Percentiles rank a stretch among this genome's conserved stretches.
phyloP scores from a whole-genome alignment of 768 basidiomycete species.

The Psilocybe tampanensis region DNA sequence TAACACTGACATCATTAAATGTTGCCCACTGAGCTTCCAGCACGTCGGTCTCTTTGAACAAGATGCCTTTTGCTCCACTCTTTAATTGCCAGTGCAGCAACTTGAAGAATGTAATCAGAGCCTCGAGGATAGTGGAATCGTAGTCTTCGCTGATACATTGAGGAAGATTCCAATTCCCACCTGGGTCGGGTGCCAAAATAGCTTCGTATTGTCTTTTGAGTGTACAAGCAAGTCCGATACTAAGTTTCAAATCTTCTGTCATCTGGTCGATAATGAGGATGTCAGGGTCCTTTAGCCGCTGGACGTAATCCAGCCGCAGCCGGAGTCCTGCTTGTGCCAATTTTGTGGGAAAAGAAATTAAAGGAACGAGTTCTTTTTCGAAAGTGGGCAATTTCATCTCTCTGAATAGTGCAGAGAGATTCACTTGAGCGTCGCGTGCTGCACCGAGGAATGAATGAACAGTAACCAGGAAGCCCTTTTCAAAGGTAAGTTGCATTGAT shows the following conservation, averaged over 20 bases:
- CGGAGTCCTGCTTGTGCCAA: slow-evolving; percentile 91
- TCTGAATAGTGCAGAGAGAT: slow-evolving; percentile 71
- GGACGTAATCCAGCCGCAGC: slow-evolving; percentile 86
- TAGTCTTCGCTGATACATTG: slow-evolving; percentile 90
- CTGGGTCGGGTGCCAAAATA: slow-evolving; percentile 86
- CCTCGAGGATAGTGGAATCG: slow-evolving; percentile 86
- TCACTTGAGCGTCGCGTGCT: slow-evolving; percentile 86
- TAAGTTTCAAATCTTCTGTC: slow-evolving; percentile 89
- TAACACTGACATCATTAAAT: slow-evolving; percentile 89
- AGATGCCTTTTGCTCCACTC: slow-evolving; percentile 86
- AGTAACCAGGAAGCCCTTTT: slow-evolving; percentile 86
- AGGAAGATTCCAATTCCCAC: slow-evolving; percentile 86
- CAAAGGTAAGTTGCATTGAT: slow-evolving; percentile 92
- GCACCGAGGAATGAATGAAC: slow-evolving; percentile 84
- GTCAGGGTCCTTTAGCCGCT: slow-evolving; percentile 86
- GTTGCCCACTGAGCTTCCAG: slow-evolving; percentile 96
- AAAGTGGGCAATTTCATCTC: slow-evolving; percentile 93
- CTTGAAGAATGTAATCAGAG: slow-evolving; percentile 87
- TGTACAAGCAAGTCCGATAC: slow-evolving; percentile 91
- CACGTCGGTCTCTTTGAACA: slow-evolving; percentile 99
- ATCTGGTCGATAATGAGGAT: slow-evolving; percentile 92
- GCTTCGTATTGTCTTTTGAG: slow-evolving; percentile 93
- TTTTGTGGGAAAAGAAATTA: slow-evolving; percentile 96
- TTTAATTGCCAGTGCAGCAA: slow-evolving; percentile 96
- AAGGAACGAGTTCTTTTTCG: slow-evolving; percentile 83